A percentile compares a stretch with the other conserved stretches of the same genome.
phyloP scores from a whole-genome alignment of 257 asterid species.

The Perilla frutescens region DNA sequence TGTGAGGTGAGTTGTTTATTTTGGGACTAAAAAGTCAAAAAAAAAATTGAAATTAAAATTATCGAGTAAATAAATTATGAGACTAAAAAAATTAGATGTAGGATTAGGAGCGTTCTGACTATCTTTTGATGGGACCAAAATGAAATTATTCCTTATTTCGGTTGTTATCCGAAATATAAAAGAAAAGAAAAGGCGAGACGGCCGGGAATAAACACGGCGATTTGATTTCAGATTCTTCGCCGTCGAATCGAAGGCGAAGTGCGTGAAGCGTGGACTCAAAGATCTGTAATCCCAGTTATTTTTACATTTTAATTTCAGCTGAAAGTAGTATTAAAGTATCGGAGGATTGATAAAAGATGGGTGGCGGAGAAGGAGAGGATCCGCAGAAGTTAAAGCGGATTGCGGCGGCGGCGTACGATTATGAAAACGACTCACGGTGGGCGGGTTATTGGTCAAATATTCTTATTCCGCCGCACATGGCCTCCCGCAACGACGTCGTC shows the following conservation, averaged over 20 bases:
- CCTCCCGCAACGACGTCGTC: constrained; percentile 77
- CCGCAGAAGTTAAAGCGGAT: constrained; percentile 81
- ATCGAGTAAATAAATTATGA: too few relatives aligned
- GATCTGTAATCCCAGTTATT: background rate
- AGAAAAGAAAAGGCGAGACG: background rate
- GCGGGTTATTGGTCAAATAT: constrained; percentile 92
- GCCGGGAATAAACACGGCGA: background rate
- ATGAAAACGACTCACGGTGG: constrained; percentile 88
- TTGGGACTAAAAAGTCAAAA: too few relatives aligned
- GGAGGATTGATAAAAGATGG: constrained; percentile 43
- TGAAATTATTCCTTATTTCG: too few relatives aligned
- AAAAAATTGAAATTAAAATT: too few relatives aligned
- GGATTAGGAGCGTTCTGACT: too few relatives aligned
- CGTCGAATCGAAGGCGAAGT: constrained; percentile 4
- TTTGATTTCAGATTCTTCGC: constrained; percentile 10
- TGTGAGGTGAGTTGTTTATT: too few relatives aligned
- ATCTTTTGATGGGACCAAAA: too few relatives aligned
- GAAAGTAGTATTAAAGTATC: background rate
- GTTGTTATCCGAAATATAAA: background rate
- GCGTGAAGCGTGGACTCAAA: constrained; percentile 15
- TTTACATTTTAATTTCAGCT: background rate
- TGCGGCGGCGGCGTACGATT: constrained; percentile 87
- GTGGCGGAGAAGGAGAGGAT: constrained; percentile 67
- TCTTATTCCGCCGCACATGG: constrained; percentile 90
- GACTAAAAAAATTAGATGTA: too few relatives aligned